Evolutionary conservation across 1,139 yeast species (phyloP).

Genomic region (Saccharomycopsis hybrid): DNA sequence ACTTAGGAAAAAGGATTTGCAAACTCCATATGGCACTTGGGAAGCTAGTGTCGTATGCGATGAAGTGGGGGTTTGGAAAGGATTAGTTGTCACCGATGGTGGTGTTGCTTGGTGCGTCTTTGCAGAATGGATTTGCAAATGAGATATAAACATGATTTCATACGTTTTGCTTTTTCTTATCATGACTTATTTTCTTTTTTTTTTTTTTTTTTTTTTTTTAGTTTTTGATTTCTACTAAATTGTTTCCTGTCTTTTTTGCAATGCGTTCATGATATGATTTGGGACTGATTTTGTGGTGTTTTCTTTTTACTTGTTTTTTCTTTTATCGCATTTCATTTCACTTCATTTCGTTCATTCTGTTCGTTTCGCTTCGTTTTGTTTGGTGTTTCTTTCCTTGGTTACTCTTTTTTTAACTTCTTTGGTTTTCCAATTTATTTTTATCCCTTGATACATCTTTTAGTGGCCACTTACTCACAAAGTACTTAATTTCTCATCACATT

Average conservation of each 20-base stretch:
- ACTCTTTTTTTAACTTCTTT: too few species aligned
- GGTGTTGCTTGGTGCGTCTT: conserved; percentile 85
- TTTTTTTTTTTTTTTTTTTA: neutral
- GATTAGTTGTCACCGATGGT: conserved; percentile 71
- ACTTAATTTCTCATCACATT: too few species aligned
- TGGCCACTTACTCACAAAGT: too few species aligned
- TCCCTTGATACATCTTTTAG: too few species aligned
- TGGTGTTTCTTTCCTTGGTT: neutral
- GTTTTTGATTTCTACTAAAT: too few species aligned
- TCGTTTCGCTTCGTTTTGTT: neutral
- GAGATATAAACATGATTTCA: too few species aligned
- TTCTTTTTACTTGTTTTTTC: too few species aligned
- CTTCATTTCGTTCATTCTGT: neutral
- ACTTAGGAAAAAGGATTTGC: conserved; percentile 41
- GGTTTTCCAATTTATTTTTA: too few species aligned
- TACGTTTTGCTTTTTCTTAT: neutral
- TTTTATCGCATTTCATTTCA: neutral
- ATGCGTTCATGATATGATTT: too few species aligned
- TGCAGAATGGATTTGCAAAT: conserved; percentile 79
- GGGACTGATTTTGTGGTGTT: too few species aligned
- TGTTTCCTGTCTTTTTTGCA: too few species aligned
- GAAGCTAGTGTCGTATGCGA: conserved; percentile 51
- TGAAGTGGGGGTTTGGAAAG: conserved; percentile 79
- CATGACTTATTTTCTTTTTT: neutral
- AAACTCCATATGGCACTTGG: conserved; percentile 31